Percentiles rank a stretch among this genome's conserved stretches.
Conservation (phyloP, 140 eudicot genomes). For the Erigeron philadelphicus region DNA sequence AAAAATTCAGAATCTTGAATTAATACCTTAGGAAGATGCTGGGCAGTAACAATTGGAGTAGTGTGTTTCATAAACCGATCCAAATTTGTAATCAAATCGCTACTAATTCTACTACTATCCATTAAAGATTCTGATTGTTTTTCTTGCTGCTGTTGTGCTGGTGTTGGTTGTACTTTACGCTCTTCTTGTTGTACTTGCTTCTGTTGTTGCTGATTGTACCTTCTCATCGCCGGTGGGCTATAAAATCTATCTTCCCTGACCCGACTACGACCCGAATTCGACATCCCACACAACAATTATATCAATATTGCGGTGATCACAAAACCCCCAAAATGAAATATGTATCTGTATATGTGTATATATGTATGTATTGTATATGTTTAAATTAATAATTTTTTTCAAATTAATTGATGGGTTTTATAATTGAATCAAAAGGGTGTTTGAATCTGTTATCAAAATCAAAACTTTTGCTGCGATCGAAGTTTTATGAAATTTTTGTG, state of each 20-base stretch:
- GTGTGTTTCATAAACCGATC: slow-evolving; percentile 93
- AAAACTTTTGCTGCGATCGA: slow-evolving; percentile 27
- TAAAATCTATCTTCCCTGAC: slow-evolving; percentile 71
- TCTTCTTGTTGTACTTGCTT: slow-evolving; percentile 33
- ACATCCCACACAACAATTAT: slow-evolving; percentile 24
- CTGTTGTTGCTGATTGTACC: slow-evolving; percentile 45
- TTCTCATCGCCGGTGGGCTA: slow-evolving; percentile 84
- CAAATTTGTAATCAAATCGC: slow-evolving; percentile 44
- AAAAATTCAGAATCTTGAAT: too few species aligned
- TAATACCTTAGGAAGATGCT: slow-evolving; percentile 62
- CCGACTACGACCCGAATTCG: slow-evolving; percentile 53
- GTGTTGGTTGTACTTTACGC: slow-evolving; percentile 24
- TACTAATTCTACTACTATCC: slow-evolving; percentile 15
- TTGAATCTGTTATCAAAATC: not conserved
- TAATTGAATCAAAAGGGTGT: slow-evolving; percentile 14
- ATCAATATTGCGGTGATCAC: slow-evolving; percentile 26
- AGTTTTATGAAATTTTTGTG: slow-evolving; percentile 9
- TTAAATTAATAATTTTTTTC: not conserved
- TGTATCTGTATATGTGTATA: slow-evolving; percentile 8
- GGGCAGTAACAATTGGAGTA: slow-evolving; percentile 73
- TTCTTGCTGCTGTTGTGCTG: slow-evolving; percentile 20
- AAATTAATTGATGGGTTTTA: slow-evolving; percentile 18
- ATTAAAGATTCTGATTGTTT: slow-evolving; percentile 29
- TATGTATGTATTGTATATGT: slow-evolving; percentile 1
- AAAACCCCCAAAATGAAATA: slow-evolving; percentile 5